Conservation (phyloP, 2,329 filamentous ascomycete genomes). For the Microdochium bolleyi region DNA sequence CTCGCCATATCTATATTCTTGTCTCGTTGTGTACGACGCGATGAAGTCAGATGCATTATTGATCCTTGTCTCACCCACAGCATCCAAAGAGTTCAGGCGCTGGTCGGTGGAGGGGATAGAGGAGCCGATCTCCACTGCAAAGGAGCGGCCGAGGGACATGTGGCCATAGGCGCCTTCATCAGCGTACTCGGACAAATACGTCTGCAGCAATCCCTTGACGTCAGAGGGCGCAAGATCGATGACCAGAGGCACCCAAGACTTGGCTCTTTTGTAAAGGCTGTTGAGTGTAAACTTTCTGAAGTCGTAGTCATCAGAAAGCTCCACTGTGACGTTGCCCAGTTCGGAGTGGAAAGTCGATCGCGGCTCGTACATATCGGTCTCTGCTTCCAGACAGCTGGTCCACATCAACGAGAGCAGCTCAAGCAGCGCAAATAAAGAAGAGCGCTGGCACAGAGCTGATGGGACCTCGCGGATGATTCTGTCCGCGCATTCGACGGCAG, state of each 20-base stretch:
- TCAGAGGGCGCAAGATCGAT: slow-evolving; percentile 84
- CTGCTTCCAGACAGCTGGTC: slow-evolving; percentile 86
- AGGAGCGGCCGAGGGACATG: slow-evolving; percentile 85
- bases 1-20: slow-evolving; percentile 89
- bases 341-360: slow-evolving; percentile 71
- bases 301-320: slow-evolving; percentile 88
- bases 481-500: slow-evolving; percentile 76
- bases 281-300: slow-evolving; percentile 76
- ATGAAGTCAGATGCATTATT: slow-evolving; percentile 95
- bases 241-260: slow-evolving; percentile 70
- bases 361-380: slow-evolving; percentile 90
- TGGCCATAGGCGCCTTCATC: slow-evolving; percentile 88
- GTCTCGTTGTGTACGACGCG: slow-evolving; percentile 92
- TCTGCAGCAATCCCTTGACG: slow-evolving; percentile 90
- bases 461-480: slow-evolving; percentile 79
- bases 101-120: slow-evolving; percentile 81
- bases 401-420: slow-evolving; percentile 93
- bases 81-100: slow-evolving; percentile 73
- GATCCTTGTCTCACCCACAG: slow-evolving; percentile 63
- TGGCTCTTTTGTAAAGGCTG: slow-evolving; percentile 67
- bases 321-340: slow-evolving; percentile 71
- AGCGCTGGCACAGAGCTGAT: slow-evolving; percentile 81
- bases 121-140: slow-evolving; percentile 87
- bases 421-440: slow-evolving; percentile 84
- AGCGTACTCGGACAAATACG: slow-evolving; percentile 90